Evolutionary conservation across 768 basidiomycete species (phyloP).

Genomic region (Boletus edulis): DNA sequence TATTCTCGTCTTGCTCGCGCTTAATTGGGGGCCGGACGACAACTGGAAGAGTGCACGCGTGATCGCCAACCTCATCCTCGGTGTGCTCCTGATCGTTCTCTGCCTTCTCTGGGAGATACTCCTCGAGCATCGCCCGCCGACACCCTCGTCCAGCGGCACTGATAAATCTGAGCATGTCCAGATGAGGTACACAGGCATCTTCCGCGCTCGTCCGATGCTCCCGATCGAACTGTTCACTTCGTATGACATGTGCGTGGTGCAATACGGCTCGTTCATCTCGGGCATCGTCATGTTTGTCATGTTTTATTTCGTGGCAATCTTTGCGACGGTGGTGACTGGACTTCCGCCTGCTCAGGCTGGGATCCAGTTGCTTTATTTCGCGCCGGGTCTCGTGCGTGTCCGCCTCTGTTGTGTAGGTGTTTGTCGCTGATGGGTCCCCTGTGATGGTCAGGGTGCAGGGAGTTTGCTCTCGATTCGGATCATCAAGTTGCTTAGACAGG

Average conservation of each 20-base stretch:
- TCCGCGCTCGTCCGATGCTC: conserved; percentile 41
- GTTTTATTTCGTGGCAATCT: conserved; percentile 55
- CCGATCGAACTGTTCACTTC: conserved; percentile 45
- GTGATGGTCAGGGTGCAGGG: conserved; percentile 36
- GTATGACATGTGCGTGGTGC: conserved; percentile 39
- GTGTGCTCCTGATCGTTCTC: conserved; percentile 38
- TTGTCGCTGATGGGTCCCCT: background rate
- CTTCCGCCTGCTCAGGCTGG: conserved; percentile 40
- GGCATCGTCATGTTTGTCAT: conserved; percentile 51
- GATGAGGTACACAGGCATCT: conserved; percentile 11
- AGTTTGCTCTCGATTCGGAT: conserved; percentile 33
- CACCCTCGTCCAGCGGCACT: background rate
- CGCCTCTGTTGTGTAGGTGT: too few species aligned
- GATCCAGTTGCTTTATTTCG: conserved; percentile 49
- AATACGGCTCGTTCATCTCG: conserved; percentile 37
- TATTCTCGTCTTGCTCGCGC: conserved; percentile 46
- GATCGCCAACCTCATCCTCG: conserved; percentile 47
- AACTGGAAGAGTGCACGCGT: conserved; percentile 43
- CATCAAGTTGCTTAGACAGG: conserved; percentile 38
- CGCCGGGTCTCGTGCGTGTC: conserved; percentile 44
- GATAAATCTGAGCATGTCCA: background rate
- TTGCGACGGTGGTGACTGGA: conserved; percentile 46
- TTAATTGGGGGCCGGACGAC: conserved; percentile 49
- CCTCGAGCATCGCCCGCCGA: conserved; percentile 28
- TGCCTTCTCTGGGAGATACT: conserved; percentile 45